Evolutionary conservation across 148 eudicot genomes (phyloP).

Genomic region (Arbutus unedo): DNA sequence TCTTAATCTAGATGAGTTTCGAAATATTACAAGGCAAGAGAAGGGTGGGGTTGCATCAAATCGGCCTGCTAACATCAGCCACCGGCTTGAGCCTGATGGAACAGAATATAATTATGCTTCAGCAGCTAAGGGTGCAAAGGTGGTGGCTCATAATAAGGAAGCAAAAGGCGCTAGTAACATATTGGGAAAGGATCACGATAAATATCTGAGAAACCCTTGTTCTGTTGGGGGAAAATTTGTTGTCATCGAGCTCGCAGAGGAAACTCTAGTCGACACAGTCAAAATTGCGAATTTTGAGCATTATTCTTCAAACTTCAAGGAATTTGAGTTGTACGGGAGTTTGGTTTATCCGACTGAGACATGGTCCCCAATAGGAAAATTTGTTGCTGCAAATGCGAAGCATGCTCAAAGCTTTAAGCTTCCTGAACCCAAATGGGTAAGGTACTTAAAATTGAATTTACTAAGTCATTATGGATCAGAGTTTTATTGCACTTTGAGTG

Average conservation of each 20-base stretch:
- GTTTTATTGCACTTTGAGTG: conserved; percentile 82
- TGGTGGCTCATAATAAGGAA: conserved; percentile 86
- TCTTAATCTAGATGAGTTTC: conserved; percentile 50
- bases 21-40: conserved; percentile 39
- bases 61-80: conserved; percentile 53
- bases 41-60: conserved; percentile 33
- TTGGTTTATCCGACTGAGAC: conserved; percentile 69
- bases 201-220: conserved; percentile 88
- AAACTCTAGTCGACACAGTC: conserved; percentile 76
- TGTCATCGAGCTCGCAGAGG: conserved; percentile 80
- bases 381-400: conserved; percentile 75
- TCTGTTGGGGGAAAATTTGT: conserved; percentile 71
- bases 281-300: conserved; percentile 90
- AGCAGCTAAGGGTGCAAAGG: conserved; percentile 83
- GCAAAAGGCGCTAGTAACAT: conserved; percentile 85
- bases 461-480: conserved; percentile 80
- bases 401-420: conserved; percentile 70
- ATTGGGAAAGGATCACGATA: conserved; percentile 86
- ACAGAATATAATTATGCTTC: conserved; percentile 87
- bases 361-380: conserved; percentile 67
- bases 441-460: conserved; percentile 68
- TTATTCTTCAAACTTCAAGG: conserved; percentile 85
- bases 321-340: conserved; percentile 71
- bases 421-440: conserved; percentile 80
- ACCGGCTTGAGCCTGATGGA: conserved; percentile 89